phyloP scores from a whole-genome alignment of 768 basidiomycete species.

The Pulveroboletus frians region DNA sequence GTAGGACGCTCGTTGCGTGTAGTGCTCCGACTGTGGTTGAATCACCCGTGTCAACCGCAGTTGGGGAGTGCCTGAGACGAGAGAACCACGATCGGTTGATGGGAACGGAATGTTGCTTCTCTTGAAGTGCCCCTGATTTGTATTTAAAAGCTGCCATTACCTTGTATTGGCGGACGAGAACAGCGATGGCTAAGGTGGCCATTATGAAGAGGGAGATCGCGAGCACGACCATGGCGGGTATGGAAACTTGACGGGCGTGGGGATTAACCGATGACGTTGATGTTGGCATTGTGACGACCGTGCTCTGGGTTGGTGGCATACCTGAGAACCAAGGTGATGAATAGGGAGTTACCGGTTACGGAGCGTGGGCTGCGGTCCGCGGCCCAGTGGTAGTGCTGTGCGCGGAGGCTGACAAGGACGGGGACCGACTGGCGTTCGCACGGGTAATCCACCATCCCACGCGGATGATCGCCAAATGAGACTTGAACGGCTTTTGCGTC shows the following conservation, averaged over 20 bases:
- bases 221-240: conserved; percentile 20
- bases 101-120: neutral
- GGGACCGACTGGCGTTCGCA: neutral
- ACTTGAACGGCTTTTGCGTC: neutral
- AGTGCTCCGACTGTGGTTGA: conserved; percentile 19
- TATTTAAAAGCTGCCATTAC: neutral
- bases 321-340: neutral
- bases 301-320: conserved; percentile 19
- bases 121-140: neutral
- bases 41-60: neutral
- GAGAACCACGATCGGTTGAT: conserved; percentile 1
- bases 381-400: neutral
- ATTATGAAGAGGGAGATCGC: conserved; percentile 15
- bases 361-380: neutral
- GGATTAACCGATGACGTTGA: neutral
- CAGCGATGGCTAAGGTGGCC: conserved; percentile 15
- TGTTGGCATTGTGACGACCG: neutral
- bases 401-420: conserved; percentile 13
- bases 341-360: neutral
- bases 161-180: conserved; percentile 19
- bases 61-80: neutral
- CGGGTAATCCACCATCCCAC: neutral
- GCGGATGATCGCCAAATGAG: neutral
- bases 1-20: conserved; percentile 18
- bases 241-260: conserved; percentile 9